Evolutionary conservation across 1,284 basidiomycete species (phyloP).

Genomic region (Puccinia polysora): DNA sequence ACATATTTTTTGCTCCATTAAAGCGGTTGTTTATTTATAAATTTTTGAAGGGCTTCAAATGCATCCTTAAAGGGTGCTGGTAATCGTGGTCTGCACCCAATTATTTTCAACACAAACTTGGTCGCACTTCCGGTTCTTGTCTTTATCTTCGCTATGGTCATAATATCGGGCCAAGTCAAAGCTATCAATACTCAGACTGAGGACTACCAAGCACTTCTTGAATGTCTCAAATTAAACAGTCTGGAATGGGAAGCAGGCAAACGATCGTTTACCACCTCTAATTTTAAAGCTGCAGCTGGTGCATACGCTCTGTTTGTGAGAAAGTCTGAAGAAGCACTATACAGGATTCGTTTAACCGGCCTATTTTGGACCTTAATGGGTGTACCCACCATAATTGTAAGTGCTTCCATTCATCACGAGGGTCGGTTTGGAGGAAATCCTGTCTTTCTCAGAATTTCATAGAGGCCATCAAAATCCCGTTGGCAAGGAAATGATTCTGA

Average conservation of each 20-base stretch:
- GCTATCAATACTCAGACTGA: not conserved
- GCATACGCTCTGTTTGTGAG: not conserved
- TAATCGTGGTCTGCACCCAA: not conserved
- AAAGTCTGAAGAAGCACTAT: not conserved
- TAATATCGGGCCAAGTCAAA: not conserved
- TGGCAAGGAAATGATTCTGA: not conserved
- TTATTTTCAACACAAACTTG: not conserved
- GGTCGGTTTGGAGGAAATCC: no score
- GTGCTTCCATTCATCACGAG: no score
- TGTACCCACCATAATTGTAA: slow-evolving; percentile 10
- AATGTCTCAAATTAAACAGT: not conserved
- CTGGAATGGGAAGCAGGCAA: not conserved
- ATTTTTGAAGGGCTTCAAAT: slow-evolving; percentile 1
- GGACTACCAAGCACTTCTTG: not conserved
- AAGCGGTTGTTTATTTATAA: not conserved
- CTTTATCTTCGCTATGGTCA: not conserved
- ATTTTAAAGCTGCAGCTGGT: not conserved
- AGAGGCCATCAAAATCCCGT: no score
- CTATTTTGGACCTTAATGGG: slow-evolving; percentile 12
- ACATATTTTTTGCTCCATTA: not conserved
- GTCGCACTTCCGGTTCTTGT: not conserved
- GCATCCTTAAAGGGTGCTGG: slow-evolving; percentile 5
- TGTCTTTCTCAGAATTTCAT: no score
- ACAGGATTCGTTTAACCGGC: not conserved
- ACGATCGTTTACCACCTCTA: not conserved